Percentiles rank a stretch among this genome's conserved stretches.
phyloP scores from a whole-genome alignment of 164 flowering plant genomes.

The Platanus orientalis region DNA sequence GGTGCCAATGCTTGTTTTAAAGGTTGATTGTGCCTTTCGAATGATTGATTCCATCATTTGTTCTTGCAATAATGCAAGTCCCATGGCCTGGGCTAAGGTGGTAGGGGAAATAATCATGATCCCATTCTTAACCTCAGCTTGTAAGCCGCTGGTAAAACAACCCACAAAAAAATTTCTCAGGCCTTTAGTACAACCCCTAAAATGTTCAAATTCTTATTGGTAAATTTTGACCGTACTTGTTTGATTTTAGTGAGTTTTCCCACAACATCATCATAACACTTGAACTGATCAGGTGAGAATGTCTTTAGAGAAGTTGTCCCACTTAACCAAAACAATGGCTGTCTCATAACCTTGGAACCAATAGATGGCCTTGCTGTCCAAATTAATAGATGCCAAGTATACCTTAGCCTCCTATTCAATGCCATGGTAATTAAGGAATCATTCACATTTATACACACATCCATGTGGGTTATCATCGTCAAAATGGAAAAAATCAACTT shows the following conservation, averaged over 20 bases:
- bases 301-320: neutral
- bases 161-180: neutral
- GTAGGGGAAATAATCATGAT: neutral
- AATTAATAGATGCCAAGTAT: no score
- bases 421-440: no score
- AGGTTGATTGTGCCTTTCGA: neutral
- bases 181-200: neutral
- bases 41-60: neutral
- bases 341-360: no score
- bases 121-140: neutral
- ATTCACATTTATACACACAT: no score
- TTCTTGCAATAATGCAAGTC: neutral
- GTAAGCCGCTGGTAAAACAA: no score
- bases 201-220: neutral
- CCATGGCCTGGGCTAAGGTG: neutral
- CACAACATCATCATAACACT: neutral
- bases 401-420: no score
- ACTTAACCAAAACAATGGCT: no score
- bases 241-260: neutral
- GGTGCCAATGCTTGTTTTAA: no score
- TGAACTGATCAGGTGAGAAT: neutral
- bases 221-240: neutral
- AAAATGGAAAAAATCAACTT: no score
- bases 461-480: no score
- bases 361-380: no score